phyloP scores from a whole-genome alignment of 352 stramenopile species.

The Globisporangium orthogonon region DNA sequence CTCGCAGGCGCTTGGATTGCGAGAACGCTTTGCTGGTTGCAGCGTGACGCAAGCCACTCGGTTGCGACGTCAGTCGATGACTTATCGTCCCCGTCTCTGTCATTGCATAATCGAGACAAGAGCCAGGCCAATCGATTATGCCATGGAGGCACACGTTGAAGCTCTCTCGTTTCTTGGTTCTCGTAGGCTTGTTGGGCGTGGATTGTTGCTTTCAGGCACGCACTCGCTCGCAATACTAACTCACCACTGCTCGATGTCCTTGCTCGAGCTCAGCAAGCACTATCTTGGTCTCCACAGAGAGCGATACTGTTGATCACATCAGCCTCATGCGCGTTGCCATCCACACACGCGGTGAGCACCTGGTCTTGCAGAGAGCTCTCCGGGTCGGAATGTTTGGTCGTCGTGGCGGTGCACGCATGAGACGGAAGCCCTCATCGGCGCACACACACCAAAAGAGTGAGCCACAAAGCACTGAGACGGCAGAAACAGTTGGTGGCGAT shows the following conservation, averaged over 20 bases:
- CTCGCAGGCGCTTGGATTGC: background rate
- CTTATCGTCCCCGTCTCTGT: background rate
- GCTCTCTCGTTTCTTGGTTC: background rate
- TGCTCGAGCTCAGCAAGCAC: no score
- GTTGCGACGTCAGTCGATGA: background rate
- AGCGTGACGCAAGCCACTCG: background rate
- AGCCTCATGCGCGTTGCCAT: no score
- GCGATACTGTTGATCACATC: no score
- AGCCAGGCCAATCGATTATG: background rate
- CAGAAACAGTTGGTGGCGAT: background rate
- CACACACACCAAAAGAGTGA: background rate
- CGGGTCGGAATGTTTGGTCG: background rate
- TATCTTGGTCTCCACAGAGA: no score
- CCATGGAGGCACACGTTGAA: background rate
- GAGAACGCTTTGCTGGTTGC: background rate
- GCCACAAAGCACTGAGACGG: background rate
- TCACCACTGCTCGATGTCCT: no score
- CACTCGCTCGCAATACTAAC: no score
- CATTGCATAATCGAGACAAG: no score
- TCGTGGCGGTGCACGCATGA: background rate
- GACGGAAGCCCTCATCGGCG: background rate
- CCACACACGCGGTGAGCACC: background rate
- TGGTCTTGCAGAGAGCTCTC: background rate
- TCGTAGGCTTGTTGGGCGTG: no score
- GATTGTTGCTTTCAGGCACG: no score